Evolutionary conservation across 2,329 filamentous ascomycete genomes (phyloP).

Genomic region (Dothideomycetes sp.): DNA sequence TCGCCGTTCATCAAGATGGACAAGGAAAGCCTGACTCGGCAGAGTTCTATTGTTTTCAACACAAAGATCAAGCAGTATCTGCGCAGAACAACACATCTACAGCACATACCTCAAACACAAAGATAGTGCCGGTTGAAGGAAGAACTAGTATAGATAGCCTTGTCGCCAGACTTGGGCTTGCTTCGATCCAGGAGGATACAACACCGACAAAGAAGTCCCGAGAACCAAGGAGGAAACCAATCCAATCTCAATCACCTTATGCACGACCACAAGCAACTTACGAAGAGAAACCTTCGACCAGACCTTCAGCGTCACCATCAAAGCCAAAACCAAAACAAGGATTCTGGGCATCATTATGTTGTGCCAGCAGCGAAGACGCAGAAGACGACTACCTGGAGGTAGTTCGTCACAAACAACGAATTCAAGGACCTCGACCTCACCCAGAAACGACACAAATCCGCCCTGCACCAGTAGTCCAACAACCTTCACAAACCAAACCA

Average conservation of each 20-base stretch:
- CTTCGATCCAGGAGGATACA: background rate
- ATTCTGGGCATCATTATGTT: conserved; percentile 38
- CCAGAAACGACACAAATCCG: conserved; percentile 7
- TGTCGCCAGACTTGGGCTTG: conserved; percentile 60
- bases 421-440: background rate
- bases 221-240: background rate
- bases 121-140: conserved; percentile 43
- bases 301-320: background rate
- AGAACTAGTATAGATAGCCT: conserved; percentile 81
- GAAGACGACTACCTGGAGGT: conserved; percentile 35
- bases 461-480: background rate
- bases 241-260: conserved; percentile 17
- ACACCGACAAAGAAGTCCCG: background rate
- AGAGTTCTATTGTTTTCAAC: conserved; percentile 84
- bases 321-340: conserved; percentile 13
- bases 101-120: background rate
- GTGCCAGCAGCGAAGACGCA: conserved; percentile 26
- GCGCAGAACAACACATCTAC: conserved; percentile 21
- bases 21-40: conserved; percentile 45
- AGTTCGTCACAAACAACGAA: conserved; percentile 31
- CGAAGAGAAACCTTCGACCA: background rate
- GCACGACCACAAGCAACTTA: conserved; percentile 1
- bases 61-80: conserved; percentile 70
- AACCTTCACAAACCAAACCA: conserved; percentile 11
- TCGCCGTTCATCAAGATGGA: conserved; percentile 39